These are phyloP conservation scores for Clonostachys rosea DNA, from an alignment of 2,329 filamentous ascomycete species.

Conservation along the genomic window DNA sequence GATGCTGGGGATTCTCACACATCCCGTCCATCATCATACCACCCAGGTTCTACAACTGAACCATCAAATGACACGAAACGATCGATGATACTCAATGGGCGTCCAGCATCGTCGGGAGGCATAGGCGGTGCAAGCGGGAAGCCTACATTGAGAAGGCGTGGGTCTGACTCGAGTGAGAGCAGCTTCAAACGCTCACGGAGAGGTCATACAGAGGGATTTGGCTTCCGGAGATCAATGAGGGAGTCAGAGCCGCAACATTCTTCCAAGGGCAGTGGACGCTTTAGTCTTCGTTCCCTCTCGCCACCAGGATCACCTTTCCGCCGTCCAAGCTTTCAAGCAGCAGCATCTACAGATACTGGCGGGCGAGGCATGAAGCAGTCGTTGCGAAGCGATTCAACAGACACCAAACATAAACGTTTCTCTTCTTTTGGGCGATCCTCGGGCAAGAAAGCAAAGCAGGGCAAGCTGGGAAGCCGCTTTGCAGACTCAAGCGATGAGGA, in stretches of 20 bases:
- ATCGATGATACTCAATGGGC: neutral
- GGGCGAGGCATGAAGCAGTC: slow-evolving; percentile 35
- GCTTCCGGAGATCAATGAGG: slow-evolving; percentile 74
- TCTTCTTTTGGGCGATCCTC: slow-evolving; percentile 35
- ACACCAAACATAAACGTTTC: slow-evolving; percentile 22
- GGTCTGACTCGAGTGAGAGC: slow-evolving; percentile 69
- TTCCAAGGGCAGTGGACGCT: slow-evolving; percentile 43
- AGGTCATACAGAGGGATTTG: slow-evolving; percentile 40
- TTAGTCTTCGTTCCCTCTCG: slow-evolving; percentile 68
- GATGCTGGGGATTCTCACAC: slow-evolving; percentile 1
- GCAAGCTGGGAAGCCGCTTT: slow-evolving; percentile 43
- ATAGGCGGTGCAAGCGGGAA: slow-evolving; percentile 11
- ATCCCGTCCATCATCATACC: slow-evolving; percentile 20
- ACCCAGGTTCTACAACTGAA: slow-evolving; percentile 10
- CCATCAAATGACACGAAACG: slow-evolving; percentile 4
- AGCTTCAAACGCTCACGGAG: slow-evolving; percentile 70
- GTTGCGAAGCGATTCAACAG: slow-evolving; percentile 32
- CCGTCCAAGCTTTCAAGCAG: slow-evolving; percentile 27
- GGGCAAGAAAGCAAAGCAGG: slow-evolving; percentile 31
- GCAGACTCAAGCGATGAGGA: slow-evolving; percentile 61
- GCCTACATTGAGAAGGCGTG: slow-evolving; percentile 41
- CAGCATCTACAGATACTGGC: slow-evolving; percentile 16
- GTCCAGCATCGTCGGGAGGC: slow-evolving; percentile 1
- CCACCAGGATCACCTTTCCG: slow-evolving; percentile 54
- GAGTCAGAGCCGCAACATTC: slow-evolving; percentile 14